Conservation (phyloP, 192 early-diverging fungal species). For the Coemansia sp. region DNA sequence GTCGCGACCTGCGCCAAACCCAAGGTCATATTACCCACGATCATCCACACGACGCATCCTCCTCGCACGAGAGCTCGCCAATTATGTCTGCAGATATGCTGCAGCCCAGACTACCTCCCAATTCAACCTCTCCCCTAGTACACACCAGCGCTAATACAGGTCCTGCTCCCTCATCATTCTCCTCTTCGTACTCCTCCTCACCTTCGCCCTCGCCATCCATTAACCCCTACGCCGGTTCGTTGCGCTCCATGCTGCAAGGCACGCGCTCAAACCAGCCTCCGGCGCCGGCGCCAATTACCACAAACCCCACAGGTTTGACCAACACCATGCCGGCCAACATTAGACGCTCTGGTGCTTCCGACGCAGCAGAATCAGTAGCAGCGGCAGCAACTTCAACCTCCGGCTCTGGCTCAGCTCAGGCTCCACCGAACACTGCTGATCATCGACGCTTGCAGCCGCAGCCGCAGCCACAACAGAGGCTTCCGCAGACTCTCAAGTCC, state of each 20-base stretch:
- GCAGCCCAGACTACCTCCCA: conserved; percentile 30
- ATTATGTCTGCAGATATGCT: conserved; percentile 1
- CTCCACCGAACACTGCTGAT: not conserved
- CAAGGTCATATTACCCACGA: not conserved
- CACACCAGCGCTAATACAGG: not conserved
- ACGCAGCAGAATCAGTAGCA: not conserved
- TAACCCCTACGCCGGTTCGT: conserved; percentile 31
- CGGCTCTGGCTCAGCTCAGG: not conserved
- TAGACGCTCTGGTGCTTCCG: conserved; percentile 10
- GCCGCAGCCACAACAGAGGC: not conserved
- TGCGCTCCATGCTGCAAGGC: conserved; percentile 28
- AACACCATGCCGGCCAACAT: conserved; percentile 42
- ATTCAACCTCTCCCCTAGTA: conserved; percentile 17
- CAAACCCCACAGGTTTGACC: not conserved
- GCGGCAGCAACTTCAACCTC: not conserved
- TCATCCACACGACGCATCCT: not conserved
- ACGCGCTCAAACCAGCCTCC: not conserved
- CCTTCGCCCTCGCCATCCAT: conserved; percentile 47
- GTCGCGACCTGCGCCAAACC: not conserved
- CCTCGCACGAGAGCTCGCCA: conserved; percentile 6
- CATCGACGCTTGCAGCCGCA: not conserved
- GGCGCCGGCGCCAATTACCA: not conserved
- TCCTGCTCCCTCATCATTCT: conserved; percentile 7
- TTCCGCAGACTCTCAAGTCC: not conserved
- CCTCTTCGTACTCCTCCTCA: conserved; percentile 44